A percentile compares a stretch with the other conserved stretches of the same genome.
phyloP scores from a whole-genome alignment of 163 green algal genomes.

The Chloromonas sp. region DNA sequence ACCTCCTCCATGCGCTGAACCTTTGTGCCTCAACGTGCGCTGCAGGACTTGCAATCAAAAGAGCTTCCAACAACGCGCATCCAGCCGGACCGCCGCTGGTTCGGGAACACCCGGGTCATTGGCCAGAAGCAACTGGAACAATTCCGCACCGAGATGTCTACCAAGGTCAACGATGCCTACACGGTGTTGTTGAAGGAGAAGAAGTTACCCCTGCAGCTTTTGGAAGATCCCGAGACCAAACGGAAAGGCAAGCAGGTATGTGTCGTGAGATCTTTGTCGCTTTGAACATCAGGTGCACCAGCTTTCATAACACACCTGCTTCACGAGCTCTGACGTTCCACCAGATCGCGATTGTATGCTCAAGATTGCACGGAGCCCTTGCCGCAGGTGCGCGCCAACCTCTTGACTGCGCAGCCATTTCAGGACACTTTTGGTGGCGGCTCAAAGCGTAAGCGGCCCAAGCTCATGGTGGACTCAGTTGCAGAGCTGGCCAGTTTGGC shows the following conservation, averaged over 20 bases:
- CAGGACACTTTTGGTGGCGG: slow-evolving; percentile 79
- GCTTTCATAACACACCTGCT: no score
- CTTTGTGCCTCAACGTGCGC: neutral
- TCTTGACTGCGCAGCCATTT: slow-evolving; percentile 81
- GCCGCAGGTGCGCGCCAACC: slow-evolving; percentile 42
- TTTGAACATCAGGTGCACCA: no score
- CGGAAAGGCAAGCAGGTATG: slow-evolving; percentile 19
- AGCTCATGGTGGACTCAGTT: slow-evolving; percentile 66
- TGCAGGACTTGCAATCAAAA: slow-evolving; percentile 88
- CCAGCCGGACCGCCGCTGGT: slow-evolving; percentile 93
- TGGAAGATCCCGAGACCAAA: slow-evolving; percentile 83
- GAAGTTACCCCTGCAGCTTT: slow-evolving; percentile 91
- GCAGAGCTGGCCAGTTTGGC: slow-evolving; percentile 23
- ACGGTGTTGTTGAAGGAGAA: slow-evolving; percentile 92
- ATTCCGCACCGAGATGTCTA: slow-evolving; percentile 93
- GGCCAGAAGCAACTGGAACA: slow-evolving; percentile 92
- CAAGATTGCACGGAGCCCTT: no score
- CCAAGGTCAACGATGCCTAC: slow-evolving; percentile 89
- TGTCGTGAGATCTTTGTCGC: no score
- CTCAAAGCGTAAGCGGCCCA: slow-evolving; percentile 77
- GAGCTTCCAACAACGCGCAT: slow-evolving; percentile 93
- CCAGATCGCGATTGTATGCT: no score
- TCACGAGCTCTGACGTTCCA: no score
- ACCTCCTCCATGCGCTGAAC: neutral
- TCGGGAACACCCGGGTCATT: slow-evolving; percentile 97